Base-by-base conservation (phyloP, 768 basidiomycete species). In the Boletus sp. region DNA sequence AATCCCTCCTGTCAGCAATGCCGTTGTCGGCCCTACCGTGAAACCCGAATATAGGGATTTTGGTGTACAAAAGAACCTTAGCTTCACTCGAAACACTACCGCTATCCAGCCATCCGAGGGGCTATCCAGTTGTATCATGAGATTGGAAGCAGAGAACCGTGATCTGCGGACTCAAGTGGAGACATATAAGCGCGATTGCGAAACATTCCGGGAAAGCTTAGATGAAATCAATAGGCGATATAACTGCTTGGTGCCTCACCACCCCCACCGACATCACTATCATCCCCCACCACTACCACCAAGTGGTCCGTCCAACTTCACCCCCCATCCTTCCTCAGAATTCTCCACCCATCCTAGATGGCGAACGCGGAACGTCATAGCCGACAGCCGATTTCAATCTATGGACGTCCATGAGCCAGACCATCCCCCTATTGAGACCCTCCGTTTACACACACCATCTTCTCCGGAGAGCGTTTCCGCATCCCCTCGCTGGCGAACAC, bases 1-100 rank as follows among this genome's bases (percentile, higher is more conserved):
- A 43, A 30, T 38, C 1, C 13, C 54, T 30, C 39, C 56, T 53
- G 40, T 50, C 33, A 55, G 7, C 33, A 44, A 49, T 32, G 21
- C 39, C 32, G 21, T 54, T 47, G 23, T n/a, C 48, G 46, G 1
- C 35, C 41, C 56, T 39, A 34, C 23, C 27, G 8, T 21, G 47
- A 48, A 53, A 53, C 50, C 27, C 32, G 44, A 51, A 45, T 60
- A 70, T 57, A 61, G 27, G 35, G 53, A 64, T 21, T 23, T 61
- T 45, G 59, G 55, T 59, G 64, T 70, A 47, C 68, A 65, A 61
- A 65, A 58, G 40, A 50, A 47, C 30, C 41, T 55, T 39, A 56
- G 58, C 34, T 70, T 68, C 41, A 53, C 59, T 32, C 68, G 66
- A 51, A 35, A 29, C 25, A 39, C 55, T 39, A 33, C 45, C 9